phyloP scores from a whole-genome alignment of 176 grass and related monocot genomes.

The Ensete ventricosum region DNA sequence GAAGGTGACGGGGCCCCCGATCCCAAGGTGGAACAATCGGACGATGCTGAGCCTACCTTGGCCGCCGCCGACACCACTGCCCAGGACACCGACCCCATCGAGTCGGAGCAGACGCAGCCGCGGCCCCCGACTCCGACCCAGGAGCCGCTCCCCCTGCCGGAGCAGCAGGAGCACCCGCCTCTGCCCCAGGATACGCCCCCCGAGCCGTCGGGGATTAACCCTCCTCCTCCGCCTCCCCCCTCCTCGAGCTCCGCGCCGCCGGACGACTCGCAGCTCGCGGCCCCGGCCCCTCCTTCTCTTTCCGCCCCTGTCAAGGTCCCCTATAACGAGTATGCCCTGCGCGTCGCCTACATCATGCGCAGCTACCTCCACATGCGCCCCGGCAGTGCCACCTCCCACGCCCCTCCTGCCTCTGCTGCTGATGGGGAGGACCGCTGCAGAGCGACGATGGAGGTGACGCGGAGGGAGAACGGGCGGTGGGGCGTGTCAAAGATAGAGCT shows the following conservation, averaged over 20 bases:
- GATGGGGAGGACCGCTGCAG: constrained; percentile 14
- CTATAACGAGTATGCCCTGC: constrained; percentile 17
- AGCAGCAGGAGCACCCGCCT: not conserved
- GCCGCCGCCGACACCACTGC: not conserved
- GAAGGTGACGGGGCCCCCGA: not conserved
- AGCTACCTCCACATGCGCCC: constrained; percentile 25
- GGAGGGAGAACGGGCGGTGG: constrained; percentile 31
- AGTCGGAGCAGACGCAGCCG: not conserved
- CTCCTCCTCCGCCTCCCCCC: not conserved
- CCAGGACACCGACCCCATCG: not conserved
- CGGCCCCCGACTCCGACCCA: not conserved
- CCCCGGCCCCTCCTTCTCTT: not conserved
- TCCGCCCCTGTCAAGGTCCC: not conserved
- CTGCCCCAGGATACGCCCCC: not conserved
- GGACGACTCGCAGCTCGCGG: not conserved
- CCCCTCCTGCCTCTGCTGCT: not conserved
- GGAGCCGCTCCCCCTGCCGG: not conserved
- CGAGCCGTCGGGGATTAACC: not conserved
- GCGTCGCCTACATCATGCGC: constrained; percentile 30
- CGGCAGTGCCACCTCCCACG: not conserved
- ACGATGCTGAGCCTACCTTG: not conserved
- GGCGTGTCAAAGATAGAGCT: constrained; percentile 24
- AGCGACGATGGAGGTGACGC: constrained; percentile 31
- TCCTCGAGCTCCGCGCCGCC: not conserved
- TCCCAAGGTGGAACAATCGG: not conserved